Evolutionary conservation across 1,284 basidiomycete species (phyloP).

Genomic region (Irpex sp.): DNA sequence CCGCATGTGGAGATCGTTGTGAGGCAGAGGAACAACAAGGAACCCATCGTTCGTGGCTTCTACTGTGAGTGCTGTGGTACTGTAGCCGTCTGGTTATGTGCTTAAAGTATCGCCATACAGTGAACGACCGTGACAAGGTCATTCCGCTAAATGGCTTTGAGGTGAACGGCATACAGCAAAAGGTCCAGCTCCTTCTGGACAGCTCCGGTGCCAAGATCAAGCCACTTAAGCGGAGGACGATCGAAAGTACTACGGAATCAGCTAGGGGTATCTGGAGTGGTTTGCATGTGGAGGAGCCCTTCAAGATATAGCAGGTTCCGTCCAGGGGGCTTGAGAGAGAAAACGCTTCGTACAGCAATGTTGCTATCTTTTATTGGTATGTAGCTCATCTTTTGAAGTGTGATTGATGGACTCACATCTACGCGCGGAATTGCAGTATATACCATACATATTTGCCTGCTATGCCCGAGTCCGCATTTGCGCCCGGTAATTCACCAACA

Average conservation of each 20-base stretch:
- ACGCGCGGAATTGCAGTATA: neutral
- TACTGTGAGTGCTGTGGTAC: conserved; percentile 48
- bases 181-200: conserved; percentile 79
- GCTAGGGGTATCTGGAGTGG: conserved; percentile 86
- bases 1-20: conserved; percentile 82
- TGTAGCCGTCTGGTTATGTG: conserved; percentile 7
- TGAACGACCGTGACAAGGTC: conserved; percentile 80
- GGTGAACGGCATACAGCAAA: conserved; percentile 67
- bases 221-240: conserved; percentile 63
- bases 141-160: conserved; percentile 70
- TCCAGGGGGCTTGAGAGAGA: neutral
- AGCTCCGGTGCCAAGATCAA: conserved; percentile 83
- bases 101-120: conserved; percentile 32
- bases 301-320: conserved; percentile 34
- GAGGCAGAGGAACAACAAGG: conserved; percentile 65
- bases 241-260: conserved; percentile 76
- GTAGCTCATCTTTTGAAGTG: neutral
- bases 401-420: neutral
- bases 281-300: conserved; percentile 59
- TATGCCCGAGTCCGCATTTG: neutral
- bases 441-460: neutral
- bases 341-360: neutral
- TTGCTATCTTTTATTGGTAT: neutral
- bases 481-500: neutral
- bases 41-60: conserved; percentile 75